These are phyloP conservation scores for Phytopythium chamaehyphon DNA, from an alignment of 352 stramenopile species.

Conservation along the genomic window DNA sequence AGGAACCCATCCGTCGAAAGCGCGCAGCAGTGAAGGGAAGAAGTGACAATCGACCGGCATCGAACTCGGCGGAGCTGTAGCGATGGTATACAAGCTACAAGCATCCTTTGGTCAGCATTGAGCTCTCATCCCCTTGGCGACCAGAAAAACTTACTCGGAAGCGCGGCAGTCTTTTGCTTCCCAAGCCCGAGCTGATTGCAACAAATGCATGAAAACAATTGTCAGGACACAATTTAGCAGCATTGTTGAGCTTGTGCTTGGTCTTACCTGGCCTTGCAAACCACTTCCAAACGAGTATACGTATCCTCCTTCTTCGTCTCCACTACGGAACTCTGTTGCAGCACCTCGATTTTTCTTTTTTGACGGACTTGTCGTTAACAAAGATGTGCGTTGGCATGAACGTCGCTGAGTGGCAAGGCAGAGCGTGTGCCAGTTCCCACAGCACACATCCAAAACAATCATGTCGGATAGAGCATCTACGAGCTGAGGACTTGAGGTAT, in stretches of 20 bases:
- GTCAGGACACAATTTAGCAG: no score
- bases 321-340: not conserved
- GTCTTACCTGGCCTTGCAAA: slow-evolving; percentile 57
- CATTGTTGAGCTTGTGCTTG: not conserved
- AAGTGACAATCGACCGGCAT: slow-evolving; percentile 41
- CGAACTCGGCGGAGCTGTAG: slow-evolving; percentile 47
- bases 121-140: not conserved
- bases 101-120: not conserved
- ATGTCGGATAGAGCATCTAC: slow-evolving; percentile 43
- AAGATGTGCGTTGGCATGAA: not conserved
- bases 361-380: not conserved
- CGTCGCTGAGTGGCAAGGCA: slow-evolving; percentile 39
- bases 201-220: not conserved
- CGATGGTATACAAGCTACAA: slow-evolving; percentile 45
- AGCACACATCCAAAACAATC: slow-evolving; percentile 57
- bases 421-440: slow-evolving; percentile 66
- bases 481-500: slow-evolving; percentile 40
- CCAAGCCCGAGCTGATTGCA: slow-evolving; percentile 54
- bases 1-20: slow-evolving; percentile 53
- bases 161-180: slow-evolving; percentile 55
- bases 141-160: slow-evolving; percentile 48
- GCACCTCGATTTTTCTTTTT: slow-evolving; percentile 1
- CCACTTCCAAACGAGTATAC: slow-evolving; percentile 67
- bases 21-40: slow-evolving; percentile 54
- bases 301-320: slow-evolving; percentile 24